Conservation (phyloP, 371 early-diverging fungal species). For the Mortierella sp. region DNA sequence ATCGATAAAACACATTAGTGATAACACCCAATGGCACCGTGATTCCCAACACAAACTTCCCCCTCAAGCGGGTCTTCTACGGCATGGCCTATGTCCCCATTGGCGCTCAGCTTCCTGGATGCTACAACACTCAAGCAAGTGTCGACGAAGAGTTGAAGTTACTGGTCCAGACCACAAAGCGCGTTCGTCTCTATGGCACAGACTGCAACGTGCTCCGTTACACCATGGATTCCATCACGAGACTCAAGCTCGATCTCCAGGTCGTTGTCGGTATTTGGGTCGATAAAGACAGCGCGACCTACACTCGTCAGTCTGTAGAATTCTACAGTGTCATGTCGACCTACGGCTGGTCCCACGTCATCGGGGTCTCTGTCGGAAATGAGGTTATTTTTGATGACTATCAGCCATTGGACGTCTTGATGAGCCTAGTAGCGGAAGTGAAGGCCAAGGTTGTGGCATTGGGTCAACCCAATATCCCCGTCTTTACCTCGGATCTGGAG, state of each 20-base stretch:
- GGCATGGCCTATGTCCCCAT: conserved; percentile 63
- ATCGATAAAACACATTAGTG: conserved; percentile 15
- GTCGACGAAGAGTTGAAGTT: conserved; percentile 58
- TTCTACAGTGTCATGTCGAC: conserved; percentile 50
- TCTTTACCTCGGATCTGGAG: conserved; percentile 70
- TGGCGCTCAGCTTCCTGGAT: conserved; percentile 56
- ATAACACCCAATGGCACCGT: conserved; percentile 31
- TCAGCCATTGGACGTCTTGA: conserved; percentile 47
- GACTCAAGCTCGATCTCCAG: conserved; percentile 55
- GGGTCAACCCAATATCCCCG: conserved; percentile 61
- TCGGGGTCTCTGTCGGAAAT: conserved; percentile 62
- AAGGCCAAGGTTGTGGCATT: conserved; percentile 48
- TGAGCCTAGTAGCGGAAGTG: conserved; percentile 56
- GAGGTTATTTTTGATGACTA: conserved; percentile 69
- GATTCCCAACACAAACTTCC: conserved; percentile 27
- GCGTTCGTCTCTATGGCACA: conserved; percentile 63
- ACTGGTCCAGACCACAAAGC: conserved; percentile 57
- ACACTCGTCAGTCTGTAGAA: conserved; percentile 54
- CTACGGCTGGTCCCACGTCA: conserved; percentile 54
- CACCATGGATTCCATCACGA: conserved; percentile 53
- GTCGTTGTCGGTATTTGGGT: conserved; percentile 61
- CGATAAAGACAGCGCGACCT: conserved; percentile 54
- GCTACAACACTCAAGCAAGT: conserved; percentile 51
- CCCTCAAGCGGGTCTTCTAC: conserved; percentile 57
- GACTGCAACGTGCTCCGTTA: conserved; percentile 58